phyloP scores from a whole-genome alignment of 2,329 filamentous ascomycete genomes.

The Macrophomina tecta region DNA sequence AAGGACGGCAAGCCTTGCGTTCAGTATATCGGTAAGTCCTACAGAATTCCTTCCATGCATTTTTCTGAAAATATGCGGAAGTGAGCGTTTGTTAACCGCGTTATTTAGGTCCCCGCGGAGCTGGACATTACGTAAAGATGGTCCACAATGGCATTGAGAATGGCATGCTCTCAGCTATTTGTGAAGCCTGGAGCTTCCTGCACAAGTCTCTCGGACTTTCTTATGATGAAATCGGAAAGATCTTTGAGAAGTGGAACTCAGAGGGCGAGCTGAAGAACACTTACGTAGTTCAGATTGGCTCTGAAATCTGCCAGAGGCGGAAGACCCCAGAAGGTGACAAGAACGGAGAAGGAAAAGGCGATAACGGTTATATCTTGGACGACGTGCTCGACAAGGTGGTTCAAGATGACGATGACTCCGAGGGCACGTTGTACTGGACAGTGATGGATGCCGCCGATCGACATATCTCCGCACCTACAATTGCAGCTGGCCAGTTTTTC shows the following conservation, averaged over 20 bases:
- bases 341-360: constrained; percentile 7
- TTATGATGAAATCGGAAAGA: constrained; percentile 58
- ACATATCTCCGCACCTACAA: constrained; percentile 61
- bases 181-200: constrained; percentile 64
- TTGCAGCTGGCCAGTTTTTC: constrained; percentile 60
- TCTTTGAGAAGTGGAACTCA: constrained; percentile 61
- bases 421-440: constrained; percentile 64
- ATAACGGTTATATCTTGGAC: constrained; percentile 55
- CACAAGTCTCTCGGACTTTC: constrained; percentile 56
- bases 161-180: constrained; percentile 62
- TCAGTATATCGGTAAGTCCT: constrained; percentile 50
- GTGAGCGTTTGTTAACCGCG: background rate
- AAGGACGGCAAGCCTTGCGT: constrained; percentile 58
- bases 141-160: constrained; percentile 69
- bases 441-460: constrained; percentile 58
- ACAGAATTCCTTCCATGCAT: background rate
- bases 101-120: constrained; percentile 49
- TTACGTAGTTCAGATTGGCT: constrained; percentile 61
- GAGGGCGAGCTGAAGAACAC: constrained; percentile 57
- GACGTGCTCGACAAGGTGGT: constrained; percentile 66
- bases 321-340: constrained; percentile 45
- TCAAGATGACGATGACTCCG: constrained; percentile 62
- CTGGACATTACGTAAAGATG: constrained; percentile 69
- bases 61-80: too few relatives aligned
- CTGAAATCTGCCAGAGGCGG: constrained; percentile 55